phyloP scores from a whole-genome alignment of 192 early-diverging fungal species.

The Gryganskiella cystojenkinii region DNA sequence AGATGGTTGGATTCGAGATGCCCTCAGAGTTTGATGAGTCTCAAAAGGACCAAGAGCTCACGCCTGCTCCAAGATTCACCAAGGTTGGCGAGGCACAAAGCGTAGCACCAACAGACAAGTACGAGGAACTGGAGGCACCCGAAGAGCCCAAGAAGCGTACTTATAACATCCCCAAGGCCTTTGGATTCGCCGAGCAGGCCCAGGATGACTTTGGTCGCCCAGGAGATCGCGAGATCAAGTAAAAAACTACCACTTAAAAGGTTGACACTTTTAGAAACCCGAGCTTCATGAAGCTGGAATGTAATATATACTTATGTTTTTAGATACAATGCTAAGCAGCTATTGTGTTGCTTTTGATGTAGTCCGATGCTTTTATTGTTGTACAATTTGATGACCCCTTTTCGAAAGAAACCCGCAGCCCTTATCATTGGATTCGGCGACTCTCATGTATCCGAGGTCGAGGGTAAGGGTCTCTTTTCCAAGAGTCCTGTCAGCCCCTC shows the following conservation, averaged over 20 bases:
- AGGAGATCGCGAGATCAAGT: slow-evolving; percentile 45
- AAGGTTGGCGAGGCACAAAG: slow-evolving; percentile 8
- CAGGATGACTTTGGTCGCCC: slow-evolving; percentile 43
- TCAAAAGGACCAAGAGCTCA: slow-evolving; percentile 16
- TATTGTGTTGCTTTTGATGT: no score
- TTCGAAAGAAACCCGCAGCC: background rate
- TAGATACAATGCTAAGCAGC: no score
- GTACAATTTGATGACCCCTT: background rate
- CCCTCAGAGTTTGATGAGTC: slow-evolving; percentile 30
- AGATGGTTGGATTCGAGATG: slow-evolving; percentile 53
- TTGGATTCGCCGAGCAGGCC: slow-evolving; percentile 45
- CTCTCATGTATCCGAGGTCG: no score
- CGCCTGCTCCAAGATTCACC: slow-evolving; percentile 25
- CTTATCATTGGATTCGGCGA: background rate
- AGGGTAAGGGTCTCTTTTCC: no score
- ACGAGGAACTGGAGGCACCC: slow-evolving; percentile 27
- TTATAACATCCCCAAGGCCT: slow-evolving; percentile 48
- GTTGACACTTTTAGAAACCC: slow-evolving; percentile 1
- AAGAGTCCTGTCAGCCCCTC: background rate
- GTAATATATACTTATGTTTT: no score
- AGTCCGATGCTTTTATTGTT: background rate
- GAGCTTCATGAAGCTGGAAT: no score
- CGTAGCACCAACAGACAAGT: slow-evolving; percentile 13
- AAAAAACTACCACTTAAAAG: background rate
- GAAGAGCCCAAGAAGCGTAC: slow-evolving; percentile 48